phyloP scores from a whole-genome alignment of 345 rosid genomes.

The Ceriops tagal region DNA sequence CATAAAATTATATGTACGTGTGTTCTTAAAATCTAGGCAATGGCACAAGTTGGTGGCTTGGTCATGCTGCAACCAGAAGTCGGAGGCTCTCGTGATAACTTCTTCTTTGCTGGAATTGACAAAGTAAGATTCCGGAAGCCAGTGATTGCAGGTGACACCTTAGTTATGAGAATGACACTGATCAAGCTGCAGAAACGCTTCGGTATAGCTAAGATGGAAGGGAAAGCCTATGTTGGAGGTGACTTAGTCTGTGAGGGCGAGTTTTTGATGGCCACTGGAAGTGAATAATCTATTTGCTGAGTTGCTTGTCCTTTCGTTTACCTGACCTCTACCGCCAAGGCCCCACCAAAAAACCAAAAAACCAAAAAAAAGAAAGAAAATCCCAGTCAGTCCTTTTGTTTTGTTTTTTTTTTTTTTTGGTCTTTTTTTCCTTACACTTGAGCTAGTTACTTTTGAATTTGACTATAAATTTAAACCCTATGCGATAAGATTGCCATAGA shows the following conservation, averaged over 20 bases:
- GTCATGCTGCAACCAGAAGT: slow-evolving; percentile 92
- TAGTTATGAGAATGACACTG: slow-evolving; percentile 96
- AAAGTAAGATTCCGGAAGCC: slow-evolving; percentile 95
- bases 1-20: neutral
- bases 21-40: slow-evolving; percentile 50
- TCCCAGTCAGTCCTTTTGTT: too few species aligned
- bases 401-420: too few species aligned
- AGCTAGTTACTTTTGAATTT: too few species aligned
- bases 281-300: slow-evolving; percentile 27
- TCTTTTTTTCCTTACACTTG: too few species aligned
- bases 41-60: slow-evolving; percentile 97
- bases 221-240: slow-evolving; percentile 88
- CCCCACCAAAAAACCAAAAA: too few species aligned
- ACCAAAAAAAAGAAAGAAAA: too few species aligned
- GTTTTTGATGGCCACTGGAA: slow-evolving; percentile 83
- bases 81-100: slow-evolving; percentile 70
- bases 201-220: slow-evolving; percentile 96
- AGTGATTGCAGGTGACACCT: slow-evolving; percentile 91
- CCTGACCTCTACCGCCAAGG: too few species aligned
- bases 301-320: too few species aligned
- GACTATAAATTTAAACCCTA: too few species aligned
- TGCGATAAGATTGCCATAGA: too few species aligned
- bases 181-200: slow-evolving; percentile 78
- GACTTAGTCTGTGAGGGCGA: slow-evolving; percentile 89
- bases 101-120: slow-evolving; percentile 93